Conservation (phyloP, 306 rosid species). For the Quercus cerris region DNA sequence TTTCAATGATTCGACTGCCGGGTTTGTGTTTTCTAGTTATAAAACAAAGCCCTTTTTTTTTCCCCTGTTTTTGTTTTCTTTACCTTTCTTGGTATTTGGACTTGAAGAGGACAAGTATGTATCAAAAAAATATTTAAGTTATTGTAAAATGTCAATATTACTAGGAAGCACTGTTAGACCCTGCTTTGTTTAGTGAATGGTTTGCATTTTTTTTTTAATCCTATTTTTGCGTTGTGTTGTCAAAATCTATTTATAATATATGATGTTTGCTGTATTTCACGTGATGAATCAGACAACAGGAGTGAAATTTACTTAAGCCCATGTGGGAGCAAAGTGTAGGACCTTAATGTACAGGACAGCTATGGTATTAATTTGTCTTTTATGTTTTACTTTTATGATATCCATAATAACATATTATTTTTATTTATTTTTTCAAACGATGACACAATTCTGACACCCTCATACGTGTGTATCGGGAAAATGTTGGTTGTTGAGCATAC, state of each 20-base stretch:
- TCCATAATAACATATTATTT: slow-evolving; percentile 4
- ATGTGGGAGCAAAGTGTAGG: slow-evolving; percentile 40
- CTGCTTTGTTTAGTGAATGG: slow-evolving; percentile 16
- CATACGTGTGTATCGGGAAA: not conserved
- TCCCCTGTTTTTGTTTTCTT: not conserved
- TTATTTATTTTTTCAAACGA: slow-evolving; percentile 15
- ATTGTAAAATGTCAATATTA: slow-evolving; percentile 33
- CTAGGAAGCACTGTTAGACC: slow-evolving; percentile 29
- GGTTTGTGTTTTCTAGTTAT: slow-evolving; percentile 18
- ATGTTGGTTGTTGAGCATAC: too few relatives aligned
- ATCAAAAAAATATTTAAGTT: slow-evolving; percentile 26
- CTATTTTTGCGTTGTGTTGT: not conserved
- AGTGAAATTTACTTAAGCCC: slow-evolving; percentile 51
- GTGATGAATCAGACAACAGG: slow-evolving; percentile 25
- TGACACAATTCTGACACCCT: not conserved
- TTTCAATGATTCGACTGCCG: not conserved
- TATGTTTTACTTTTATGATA: not conserved
- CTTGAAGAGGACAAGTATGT: slow-evolving; percentile 35
- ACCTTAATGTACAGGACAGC: slow-evolving; percentile 24
- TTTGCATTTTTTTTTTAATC: not conserved
- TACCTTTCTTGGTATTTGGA: not conserved
- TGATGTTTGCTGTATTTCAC: slow-evolving; percentile 41
- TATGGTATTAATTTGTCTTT: slow-evolving; percentile 29
- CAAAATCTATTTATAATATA: slow-evolving; percentile 15
- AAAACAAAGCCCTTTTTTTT: not conserved